A percentile compares a stretch with the other conserved stretches of the same genome.
Evolutionary conservation across 129 eudicot species (phyloP).

Genomic region (Chrysanthemum seticuspe): DNA sequence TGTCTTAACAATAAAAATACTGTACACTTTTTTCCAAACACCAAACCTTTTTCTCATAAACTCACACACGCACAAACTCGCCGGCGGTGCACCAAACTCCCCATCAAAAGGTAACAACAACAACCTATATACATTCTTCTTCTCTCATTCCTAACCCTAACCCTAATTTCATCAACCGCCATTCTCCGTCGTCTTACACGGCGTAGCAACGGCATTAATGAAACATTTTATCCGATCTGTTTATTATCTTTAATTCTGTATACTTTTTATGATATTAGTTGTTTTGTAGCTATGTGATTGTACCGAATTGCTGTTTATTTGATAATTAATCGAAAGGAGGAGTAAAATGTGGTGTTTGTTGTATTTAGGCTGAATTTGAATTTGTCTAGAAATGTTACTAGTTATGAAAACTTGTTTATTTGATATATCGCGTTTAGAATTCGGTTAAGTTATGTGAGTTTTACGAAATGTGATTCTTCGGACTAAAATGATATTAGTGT

Average conservation of each 20-base stretch:
- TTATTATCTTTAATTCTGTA: neutral
- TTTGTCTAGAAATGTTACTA: too few relatives aligned
- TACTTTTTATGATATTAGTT: neutral
- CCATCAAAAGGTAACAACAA: constrained; percentile 5
- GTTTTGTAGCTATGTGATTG: neutral
- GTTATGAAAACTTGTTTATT: too few relatives aligned
- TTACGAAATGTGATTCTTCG: too few relatives aligned
- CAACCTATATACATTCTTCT: neutral
- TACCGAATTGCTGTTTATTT: too few relatives aligned
- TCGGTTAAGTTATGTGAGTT: too few relatives aligned
- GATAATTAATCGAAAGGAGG: too few relatives aligned
- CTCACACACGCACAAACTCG: neutral
- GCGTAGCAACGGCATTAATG: constrained; percentile 9
- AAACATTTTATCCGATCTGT: neutral
- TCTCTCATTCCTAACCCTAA: neutral
- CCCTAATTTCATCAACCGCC: neutral
- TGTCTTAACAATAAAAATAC: too few relatives aligned
- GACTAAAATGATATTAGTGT: too few relatives aligned
- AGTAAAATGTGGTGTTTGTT: too few relatives aligned
- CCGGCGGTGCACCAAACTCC: constrained; percentile 8
- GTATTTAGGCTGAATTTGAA: too few relatives aligned
- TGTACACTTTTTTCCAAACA: neutral
- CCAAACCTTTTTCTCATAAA: neutral
- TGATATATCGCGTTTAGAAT: too few relatives aligned
- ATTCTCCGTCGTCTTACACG: neutral